phyloP scores from a whole-genome alignment of 176 grass and related monocot species.

The Pontederia paniculata region DNA sequence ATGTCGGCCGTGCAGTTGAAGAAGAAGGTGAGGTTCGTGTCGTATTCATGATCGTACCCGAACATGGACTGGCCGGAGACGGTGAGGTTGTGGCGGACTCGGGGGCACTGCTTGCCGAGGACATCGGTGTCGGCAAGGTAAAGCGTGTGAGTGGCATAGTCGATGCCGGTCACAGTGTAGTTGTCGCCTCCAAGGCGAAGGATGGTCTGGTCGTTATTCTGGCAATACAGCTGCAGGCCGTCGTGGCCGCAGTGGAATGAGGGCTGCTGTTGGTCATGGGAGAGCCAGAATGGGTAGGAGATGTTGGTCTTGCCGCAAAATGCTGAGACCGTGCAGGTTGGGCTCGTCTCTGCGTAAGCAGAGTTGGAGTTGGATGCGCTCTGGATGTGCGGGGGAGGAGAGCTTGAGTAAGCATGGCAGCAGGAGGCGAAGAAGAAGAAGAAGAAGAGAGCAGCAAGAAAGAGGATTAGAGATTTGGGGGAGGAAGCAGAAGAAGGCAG shows the following conservation, averaged over 20 bases:
- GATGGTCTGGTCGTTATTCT: neutral
- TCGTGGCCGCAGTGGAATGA: neutral
- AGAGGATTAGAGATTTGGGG: no score
- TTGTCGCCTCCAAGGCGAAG: neutral
- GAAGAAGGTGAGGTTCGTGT: constrained; percentile 10
- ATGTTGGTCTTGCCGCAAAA: neutral
- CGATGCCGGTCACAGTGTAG: neutral
- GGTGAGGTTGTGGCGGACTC: neutral
- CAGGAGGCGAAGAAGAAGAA: no score
- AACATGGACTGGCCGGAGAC: neutral
- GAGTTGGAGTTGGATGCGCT: no score
- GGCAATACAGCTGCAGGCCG: neutral
- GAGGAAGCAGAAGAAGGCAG: no score
- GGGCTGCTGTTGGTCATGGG: neutral
- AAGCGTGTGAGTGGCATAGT: neutral
- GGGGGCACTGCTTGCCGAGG: neutral
- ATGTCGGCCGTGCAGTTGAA: neutral
- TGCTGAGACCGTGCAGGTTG: neutral
- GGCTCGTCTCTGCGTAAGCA: no score
- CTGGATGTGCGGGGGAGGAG: no score
- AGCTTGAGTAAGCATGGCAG: no score
- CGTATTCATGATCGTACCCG: neutral
- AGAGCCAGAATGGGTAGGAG: constrained; percentile 7
- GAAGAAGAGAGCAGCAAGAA: no score
- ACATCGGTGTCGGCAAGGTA: neutral